Percentiles rank a stretch among this genome's conserved stretches.
phyloP scores from a whole-genome alignment of 805 yeast genomes.

The Starmerella powellii region DNA sequence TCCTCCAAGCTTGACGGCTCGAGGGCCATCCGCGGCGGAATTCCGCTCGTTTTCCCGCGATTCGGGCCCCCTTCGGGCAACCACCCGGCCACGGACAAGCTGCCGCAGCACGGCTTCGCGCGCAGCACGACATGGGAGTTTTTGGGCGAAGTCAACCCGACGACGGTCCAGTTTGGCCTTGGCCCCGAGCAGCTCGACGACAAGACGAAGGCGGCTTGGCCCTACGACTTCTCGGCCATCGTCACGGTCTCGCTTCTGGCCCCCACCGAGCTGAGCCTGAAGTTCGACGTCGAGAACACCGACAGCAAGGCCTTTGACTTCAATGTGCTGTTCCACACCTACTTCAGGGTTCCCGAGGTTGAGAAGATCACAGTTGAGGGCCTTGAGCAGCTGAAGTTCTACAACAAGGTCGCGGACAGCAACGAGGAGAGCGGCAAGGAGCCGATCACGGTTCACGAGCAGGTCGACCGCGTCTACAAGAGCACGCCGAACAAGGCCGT shows the following conservation, averaged over 20 bases:
- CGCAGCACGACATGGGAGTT: conserved; percentile 87
- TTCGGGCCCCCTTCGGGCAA: conserved; percentile 44
- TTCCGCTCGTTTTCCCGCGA: conserved; percentile 88
- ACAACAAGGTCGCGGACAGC: conserved; percentile 55
- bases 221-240: conserved; percentile 64
- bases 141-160: conserved; percentile 64
- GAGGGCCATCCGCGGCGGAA: conserved; percentile 93
- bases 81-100: conserved; percentile 35
- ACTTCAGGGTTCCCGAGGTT: conserved; percentile 61
- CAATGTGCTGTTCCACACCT: conserved; percentile 93
- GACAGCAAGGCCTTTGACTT: conserved; percentile 55
- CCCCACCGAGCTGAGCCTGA: conserved; percentile 38
- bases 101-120: conserved; percentile 97
- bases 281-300: conserved; percentile 59
- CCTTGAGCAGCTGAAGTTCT: conserved; percentile 56
- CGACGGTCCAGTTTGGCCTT: conserved; percentile 76
- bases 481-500: conserved; percentile 42
- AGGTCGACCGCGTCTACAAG: conserved; percentile 75
- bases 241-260: conserved; percentile 49
- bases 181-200: conserved; percentile 70
- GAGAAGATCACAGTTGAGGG: conserved; percentile 69
- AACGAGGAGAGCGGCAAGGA: conserved; percentile 32
- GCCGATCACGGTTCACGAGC: conserved; percentile 34
- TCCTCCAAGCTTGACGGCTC: conserved; percentile 77
- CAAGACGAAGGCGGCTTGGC: conserved; percentile 50